Evolutionary conservation across 208 protist genomes (phyloP), one percentile per base, ranked within the genome.

Genomic region (Acanthamoeba culbertsoni): DNA sequence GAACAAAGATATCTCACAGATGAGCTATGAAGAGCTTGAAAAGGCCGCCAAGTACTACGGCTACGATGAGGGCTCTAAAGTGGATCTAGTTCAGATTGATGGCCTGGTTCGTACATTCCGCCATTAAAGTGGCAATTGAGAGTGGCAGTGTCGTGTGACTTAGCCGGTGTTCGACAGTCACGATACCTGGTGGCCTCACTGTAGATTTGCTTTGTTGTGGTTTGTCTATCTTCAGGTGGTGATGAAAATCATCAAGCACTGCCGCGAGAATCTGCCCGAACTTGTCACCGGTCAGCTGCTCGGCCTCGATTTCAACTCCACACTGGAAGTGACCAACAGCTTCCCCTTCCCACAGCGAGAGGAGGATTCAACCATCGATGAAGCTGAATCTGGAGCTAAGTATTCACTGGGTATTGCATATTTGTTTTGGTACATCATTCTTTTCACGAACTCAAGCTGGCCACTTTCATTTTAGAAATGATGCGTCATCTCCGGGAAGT

Each of bases 181-280:
- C 51, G 23, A 59, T 23, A 59, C 51, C 23, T 14, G 51, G 51
- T 23, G 51, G n/a, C n/a, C n/a, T n/a, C n/a, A n/a, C n/a, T n/a
- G n/a, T n/a, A n/a, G n/a, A n/a, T n/a, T n/a, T n/a, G n/a, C n/a
- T n/a, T n/a, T n/a, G n/a, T n/a, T n/a, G n/a, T n/a, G n/a, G n/a
- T n/a, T n/a, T n/a, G n/a, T n/a, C n/a, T n/a, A n/a, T n/a, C n/a
- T n/a, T n/a, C 92, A 97, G 95, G 96, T 96, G 3, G 94, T 98
- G 12, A 77, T 98, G 20, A 97, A 98, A 88, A 98, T 98, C 40
- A 95, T 98, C 62, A 98, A 98, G 93, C 96, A 98, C 93, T 97
- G 96, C 94, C 89, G 95, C 43, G 96, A 97, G 68, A 95, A 93
- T 23, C 93, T 97, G 8, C 97, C 95, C 20, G 95, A 96, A 16